Conservation (phyloP, 2,329 filamentous ascomycete species). For the Alternaria consortialis region DNA sequence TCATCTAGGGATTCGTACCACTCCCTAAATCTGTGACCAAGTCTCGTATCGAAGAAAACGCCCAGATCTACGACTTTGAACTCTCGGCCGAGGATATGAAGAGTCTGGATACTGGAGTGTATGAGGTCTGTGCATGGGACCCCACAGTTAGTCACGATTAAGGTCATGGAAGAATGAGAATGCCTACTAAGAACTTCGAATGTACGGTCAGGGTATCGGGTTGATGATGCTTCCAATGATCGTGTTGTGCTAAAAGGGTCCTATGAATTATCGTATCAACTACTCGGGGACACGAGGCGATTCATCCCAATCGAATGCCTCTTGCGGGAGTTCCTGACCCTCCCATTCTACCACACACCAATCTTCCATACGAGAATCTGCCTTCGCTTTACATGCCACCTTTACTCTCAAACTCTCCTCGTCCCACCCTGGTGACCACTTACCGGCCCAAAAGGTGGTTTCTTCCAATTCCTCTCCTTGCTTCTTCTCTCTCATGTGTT, state of each 20-base stretch:
- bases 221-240: neutral
- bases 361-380: neutral
- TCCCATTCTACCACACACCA: slow-evolving; percentile 2
- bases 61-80: slow-evolving; percentile 67
- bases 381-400: slow-evolving; percentile 15
- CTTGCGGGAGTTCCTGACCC: neutral
- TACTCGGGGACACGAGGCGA: neutral
- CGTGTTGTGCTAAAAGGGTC: neutral
- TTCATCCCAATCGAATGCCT: neutral
- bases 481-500: slow-evolving; percentile 17
- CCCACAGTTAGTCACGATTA: slow-evolving; percentile 58
- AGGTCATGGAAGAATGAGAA: neutral
- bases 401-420: neutral
- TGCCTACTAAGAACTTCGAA: neutral
- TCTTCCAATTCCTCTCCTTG: slow-evolving; percentile 7
- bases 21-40: slow-evolving; percentile 70
- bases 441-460: slow-evolving; percentile 23
- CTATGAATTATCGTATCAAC: neutral
- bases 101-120: slow-evolving; percentile 62
- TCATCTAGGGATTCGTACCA: slow-evolving; percentile 65
- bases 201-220: neutral
- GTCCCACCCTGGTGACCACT: slow-evolving; percentile 15
- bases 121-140: slow-evolving; percentile 68
- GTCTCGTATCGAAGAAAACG: slow-evolving; percentile 68
- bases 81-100: slow-evolving; percentile 67